Conservation (phyloP, 2,329 filamentous ascomycete species). For the Xylaria polymorpha region DNA sequence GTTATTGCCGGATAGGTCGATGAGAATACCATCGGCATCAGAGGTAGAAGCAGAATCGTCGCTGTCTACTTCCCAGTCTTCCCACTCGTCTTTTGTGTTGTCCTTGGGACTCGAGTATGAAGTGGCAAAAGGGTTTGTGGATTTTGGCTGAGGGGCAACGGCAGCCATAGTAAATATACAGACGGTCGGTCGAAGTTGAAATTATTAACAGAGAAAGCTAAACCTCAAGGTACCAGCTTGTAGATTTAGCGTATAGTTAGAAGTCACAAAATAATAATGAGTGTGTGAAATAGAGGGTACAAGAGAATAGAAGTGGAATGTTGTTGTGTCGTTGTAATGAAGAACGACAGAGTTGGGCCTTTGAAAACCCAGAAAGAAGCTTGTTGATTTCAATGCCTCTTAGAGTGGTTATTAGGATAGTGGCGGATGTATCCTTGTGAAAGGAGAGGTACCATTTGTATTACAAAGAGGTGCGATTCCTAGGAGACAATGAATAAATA, state of each 20-base stretch:
- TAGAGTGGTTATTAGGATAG: constrained; percentile 5
- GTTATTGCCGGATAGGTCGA: constrained; percentile 42
- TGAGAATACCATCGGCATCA: constrained; percentile 41
- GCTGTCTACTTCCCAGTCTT: constrained; percentile 49
- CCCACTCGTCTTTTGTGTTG: constrained; percentile 48
- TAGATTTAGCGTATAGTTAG: constrained; percentile 34
- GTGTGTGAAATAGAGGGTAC: background rate
- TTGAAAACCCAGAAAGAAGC: background rate
- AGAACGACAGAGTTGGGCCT: background rate
- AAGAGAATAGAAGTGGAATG: constrained; percentile 18
- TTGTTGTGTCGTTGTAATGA: constrained; percentile 7
- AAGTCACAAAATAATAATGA: constrained; percentile 6
- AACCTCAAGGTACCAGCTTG: constrained; percentile 48
- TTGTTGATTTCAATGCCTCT: constrained; percentile 8
- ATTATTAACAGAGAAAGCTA: constrained; percentile 34
- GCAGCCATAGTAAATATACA: constrained; percentile 43
- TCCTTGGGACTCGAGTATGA: constrained; percentile 36
- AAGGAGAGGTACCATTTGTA: constrained; percentile 21
- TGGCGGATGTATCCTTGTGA: constrained; percentile 18
- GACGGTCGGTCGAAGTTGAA: constrained; percentile 22
- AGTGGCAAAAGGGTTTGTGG: constrained; percentile 41
- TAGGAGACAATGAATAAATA: constrained; percentile 27
- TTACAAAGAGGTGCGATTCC: constrained; percentile 32
- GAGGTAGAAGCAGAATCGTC: constrained; percentile 39
- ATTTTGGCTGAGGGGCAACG: constrained; percentile 33